Conservation (phyloP, 1,284 basidiomycete species). For the Naganishia albida region DNA sequence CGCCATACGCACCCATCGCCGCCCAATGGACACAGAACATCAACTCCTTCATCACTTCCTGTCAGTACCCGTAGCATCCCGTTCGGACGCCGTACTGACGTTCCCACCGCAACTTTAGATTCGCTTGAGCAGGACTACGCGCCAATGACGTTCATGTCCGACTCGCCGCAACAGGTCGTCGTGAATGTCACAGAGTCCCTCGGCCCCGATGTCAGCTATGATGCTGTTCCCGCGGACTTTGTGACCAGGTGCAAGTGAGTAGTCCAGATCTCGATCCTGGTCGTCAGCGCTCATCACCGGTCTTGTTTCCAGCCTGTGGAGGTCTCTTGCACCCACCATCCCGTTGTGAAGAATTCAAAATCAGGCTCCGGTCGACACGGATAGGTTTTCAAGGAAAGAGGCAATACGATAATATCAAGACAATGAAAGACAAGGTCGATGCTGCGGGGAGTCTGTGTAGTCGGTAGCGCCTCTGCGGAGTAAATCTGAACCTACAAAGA, state of each 20-base stretch:
- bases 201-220: slow-evolving; percentile 7
- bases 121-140: background rate
- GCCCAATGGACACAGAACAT: slow-evolving; percentile 19
- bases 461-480: no score
- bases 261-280: background rate
- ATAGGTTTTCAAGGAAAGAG: no score
- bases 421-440: no score
- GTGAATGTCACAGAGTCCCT: slow-evolving; percentile 13
- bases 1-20: slow-evolving; percentile 16
- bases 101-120: background rate
- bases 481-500: no score
- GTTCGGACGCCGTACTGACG: background rate
- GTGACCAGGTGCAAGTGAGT: slow-evolving; percentile 23
- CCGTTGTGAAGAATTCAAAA: background rate
- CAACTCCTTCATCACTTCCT: slow-evolving; percentile 21
- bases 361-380: background rate
- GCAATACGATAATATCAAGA: no score
- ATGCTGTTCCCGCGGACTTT: slow-evolving; percentile 19
- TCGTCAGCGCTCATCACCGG: background rate
- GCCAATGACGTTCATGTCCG: slow-evolving; percentile 1
- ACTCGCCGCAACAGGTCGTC: slow-evolving; percentile 5
- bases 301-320: background rate
- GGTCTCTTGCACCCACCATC: background rate
- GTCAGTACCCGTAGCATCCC: background rate
- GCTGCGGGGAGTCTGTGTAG: no score